phyloP scores from a whole-genome alignment of 1,284 basidiomycete genomes.

The Neonothopanus nambi region DNA sequence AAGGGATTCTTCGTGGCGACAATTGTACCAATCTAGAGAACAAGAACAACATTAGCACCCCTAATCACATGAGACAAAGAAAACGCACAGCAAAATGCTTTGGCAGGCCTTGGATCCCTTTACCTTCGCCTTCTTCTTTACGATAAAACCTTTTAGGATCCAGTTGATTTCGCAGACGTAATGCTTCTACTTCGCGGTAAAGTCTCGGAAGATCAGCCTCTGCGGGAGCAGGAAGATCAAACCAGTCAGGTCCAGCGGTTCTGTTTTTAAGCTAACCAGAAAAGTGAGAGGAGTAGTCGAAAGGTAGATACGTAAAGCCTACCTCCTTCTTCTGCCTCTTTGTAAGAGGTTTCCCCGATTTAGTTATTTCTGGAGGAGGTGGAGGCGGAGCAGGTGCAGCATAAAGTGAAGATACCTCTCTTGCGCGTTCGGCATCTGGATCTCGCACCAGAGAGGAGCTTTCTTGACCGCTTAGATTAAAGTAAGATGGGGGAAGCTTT shows the following conservation, averaged over 20 bases:
- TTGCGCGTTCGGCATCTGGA: slow-evolving; percentile 58
- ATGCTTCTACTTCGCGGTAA: slow-evolving; percentile 90
- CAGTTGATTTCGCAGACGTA: slow-evolving; percentile 88
- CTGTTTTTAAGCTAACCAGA: slow-evolving; percentile 60
- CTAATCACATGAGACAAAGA: slow-evolving; percentile 12
- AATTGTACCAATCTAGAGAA: slow-evolving; percentile 83
- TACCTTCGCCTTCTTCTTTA: slow-evolving; percentile 82
- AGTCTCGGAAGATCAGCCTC: slow-evolving; percentile 82
- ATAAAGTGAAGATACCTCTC: slow-evolving; percentile 40
- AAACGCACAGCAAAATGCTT: slow-evolving; percentile 84
- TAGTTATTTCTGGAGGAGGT: slow-evolving; percentile 57
- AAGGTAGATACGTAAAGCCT: slow-evolving; percentile 18
- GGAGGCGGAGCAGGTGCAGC: slow-evolving; percentile 53
- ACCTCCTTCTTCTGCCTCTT: slow-evolving; percentile 73
- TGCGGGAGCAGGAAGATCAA: slow-evolving; percentile 85
- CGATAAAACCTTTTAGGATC: slow-evolving; percentile 96
- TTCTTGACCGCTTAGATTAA: slow-evolving; percentile 36
- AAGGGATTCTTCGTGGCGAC: slow-evolving; percentile 76
- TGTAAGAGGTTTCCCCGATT: slow-evolving; percentile 61
- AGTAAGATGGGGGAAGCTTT: slow-evolving; percentile 59
- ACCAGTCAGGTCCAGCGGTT: slow-evolving; percentile 87
- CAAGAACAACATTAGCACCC: slow-evolving; percentile 2
- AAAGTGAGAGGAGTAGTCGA: slow-evolving; percentile 5
- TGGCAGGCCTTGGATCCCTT: slow-evolving; percentile 82
- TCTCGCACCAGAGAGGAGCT: slow-evolving; percentile 57